Percentiles rank a stretch among this genome's conserved stretches.
These are phyloP conservation scores for Punica granatum DNA, from an alignment of 345 rosid species.

Conservation along the genomic window DNA sequence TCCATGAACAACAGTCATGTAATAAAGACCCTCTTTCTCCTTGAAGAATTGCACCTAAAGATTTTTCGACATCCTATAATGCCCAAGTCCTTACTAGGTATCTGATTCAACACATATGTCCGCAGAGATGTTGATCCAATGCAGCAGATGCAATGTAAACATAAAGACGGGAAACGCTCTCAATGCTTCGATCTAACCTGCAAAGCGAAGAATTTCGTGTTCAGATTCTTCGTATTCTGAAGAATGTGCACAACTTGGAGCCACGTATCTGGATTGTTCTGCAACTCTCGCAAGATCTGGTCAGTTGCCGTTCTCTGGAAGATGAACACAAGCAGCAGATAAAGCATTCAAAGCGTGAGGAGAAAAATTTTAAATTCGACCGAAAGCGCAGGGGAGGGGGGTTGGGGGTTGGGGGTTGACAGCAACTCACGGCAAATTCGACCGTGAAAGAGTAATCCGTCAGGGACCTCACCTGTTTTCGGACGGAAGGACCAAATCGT, in stretches of 20 bases:
- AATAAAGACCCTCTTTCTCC: not conserved
- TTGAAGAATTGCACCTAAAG: not conserved
- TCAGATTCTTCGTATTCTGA: slow-evolving; percentile 69
- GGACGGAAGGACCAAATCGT: no score
- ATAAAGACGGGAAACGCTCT: not conserved
- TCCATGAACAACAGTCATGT: not conserved
- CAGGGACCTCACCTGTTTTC: no score
- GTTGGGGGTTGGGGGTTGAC: no score
- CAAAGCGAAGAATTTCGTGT: slow-evolving; percentile 93
- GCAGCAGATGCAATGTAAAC: not conserved
- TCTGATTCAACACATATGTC: not conserved
- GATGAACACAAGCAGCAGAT: no score
- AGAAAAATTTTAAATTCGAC: no score
- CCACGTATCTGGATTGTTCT: slow-evolving; percentile 94
- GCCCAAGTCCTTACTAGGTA: not conserved
- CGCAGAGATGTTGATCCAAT: not conserved
- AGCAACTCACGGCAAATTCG: no score
- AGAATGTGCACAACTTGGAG: slow-evolving; percentile 93
- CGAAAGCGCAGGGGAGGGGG: no score
- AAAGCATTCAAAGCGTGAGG: no score
- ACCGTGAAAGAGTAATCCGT: no score
- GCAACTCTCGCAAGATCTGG: no score
- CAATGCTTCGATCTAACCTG: slow-evolving; percentile 42
- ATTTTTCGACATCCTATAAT: not conserved
- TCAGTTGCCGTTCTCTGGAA: slow-evolving; percentile 88